Percentiles rank a stretch among this genome's conserved stretches.
Evolutionary conservation across 2,329 filamentous ascomycete species (phyloP).

Genomic region (Phaeosphaeria sp.): DNA sequence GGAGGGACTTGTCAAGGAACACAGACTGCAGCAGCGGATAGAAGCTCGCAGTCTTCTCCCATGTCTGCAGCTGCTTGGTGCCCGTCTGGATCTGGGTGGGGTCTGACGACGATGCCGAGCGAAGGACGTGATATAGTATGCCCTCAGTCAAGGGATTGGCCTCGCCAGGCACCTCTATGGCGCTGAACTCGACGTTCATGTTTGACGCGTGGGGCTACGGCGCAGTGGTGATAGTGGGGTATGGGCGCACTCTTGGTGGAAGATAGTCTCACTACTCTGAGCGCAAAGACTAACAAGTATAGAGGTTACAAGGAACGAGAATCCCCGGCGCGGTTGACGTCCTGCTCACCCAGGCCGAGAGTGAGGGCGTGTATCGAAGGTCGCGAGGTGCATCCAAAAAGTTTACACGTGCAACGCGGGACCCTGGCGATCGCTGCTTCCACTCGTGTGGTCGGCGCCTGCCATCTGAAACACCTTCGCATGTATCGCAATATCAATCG

Average conservation of each 20-base stretch:
- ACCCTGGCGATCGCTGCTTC: constrained; percentile 8
- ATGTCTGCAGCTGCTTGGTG: constrained; percentile 60
- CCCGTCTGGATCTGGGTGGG: constrained; percentile 59
- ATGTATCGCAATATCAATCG: background rate
- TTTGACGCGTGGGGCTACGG: constrained; percentile 1
- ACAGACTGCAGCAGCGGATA: constrained; percentile 66
- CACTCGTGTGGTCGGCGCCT: background rate
- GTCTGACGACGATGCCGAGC: constrained; percentile 56
- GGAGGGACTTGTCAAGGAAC: constrained; percentile 80
- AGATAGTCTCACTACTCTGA: background rate
- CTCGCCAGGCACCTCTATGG: constrained; percentile 83
- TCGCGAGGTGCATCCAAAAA: constrained; percentile 23
- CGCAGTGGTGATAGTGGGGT: constrained; percentile 22
- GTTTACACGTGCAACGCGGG: constrained; percentile 9
- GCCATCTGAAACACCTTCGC: constrained; percentile 1
- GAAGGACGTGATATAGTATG: constrained; percentile 57
- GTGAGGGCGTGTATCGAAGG: constrained; percentile 12
- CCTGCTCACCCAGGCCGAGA: constrained; percentile 42
- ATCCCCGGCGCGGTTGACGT: background rate
- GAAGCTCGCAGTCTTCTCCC: constrained; percentile 57
- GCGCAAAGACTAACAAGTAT: background rate
- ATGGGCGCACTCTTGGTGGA: background rate
- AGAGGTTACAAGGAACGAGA: background rate
- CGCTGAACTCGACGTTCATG: constrained; percentile 43
- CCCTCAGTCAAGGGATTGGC: constrained; percentile 65